Evolutionary conservation across 257 asterid species (phyloP).

Genomic region (Ilex aquifolium): DNA sequence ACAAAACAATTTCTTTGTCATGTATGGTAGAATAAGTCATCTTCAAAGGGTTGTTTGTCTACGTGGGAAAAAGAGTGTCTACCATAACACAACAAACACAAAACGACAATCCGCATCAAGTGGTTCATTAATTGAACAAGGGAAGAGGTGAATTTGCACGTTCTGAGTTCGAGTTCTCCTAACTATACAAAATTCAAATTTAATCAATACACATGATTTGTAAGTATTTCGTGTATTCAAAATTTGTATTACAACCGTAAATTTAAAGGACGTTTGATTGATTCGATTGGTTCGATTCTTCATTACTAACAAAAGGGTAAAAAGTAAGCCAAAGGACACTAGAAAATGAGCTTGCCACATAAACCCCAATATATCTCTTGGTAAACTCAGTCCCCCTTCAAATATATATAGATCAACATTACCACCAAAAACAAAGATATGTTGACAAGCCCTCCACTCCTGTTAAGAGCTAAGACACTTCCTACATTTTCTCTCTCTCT

Average conservation of each 20-base stretch:
- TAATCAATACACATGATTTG: too few relatives aligned
- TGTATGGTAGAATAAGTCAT: background rate
- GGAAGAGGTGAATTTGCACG: too few relatives aligned
- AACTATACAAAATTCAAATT: too few relatives aligned
- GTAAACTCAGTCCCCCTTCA: background rate
- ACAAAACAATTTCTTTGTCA: too few relatives aligned
- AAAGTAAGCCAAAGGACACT: background rate
- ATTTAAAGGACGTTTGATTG: too few relatives aligned
- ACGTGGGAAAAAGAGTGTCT: background rate
- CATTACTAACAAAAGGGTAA: too few relatives aligned
- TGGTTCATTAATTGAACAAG: too few relatives aligned
- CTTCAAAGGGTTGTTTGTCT: background rate
- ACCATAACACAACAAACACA: background rate
- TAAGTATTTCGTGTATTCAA: too few relatives aligned
- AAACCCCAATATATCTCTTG: background rate
- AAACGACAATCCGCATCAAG: background rate
- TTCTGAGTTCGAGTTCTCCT: too few relatives aligned
- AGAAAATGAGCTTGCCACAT: background rate
- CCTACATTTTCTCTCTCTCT: background rate
- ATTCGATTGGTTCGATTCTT: too few relatives aligned
- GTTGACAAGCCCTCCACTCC: background rate
- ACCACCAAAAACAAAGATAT: background rate
- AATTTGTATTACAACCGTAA: too few relatives aligned
- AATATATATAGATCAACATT: background rate
- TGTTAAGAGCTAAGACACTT: background rate